Percentiles rank a stretch among this genome's conserved stretches.
These are phyloP conservation scores for Meredithiella fracta DNA, from an alignment of 2,329 filamentous ascomycete genomes.

Conservation along the genomic window DNA sequence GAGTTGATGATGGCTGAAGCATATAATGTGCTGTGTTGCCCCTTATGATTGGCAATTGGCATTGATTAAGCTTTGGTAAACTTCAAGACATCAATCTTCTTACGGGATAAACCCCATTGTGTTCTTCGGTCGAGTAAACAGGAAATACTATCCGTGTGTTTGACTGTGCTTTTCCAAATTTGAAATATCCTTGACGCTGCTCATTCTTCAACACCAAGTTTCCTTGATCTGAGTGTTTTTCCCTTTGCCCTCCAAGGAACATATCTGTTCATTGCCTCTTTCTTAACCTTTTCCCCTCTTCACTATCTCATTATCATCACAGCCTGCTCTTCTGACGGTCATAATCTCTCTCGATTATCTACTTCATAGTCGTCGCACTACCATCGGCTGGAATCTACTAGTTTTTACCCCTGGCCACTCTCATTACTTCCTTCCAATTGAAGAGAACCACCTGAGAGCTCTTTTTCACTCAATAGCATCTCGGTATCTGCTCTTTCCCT, in stretches of 20 bases:
- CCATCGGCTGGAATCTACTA: too few relatives aligned
- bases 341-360: too few relatives aligned
- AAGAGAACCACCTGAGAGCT: neutral
- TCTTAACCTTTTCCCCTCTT: neutral
- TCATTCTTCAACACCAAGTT: neutral
- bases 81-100: neutral
- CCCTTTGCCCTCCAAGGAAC: neutral
- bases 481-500: neutral
- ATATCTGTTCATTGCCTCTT: neutral
- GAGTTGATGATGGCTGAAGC: neutral
- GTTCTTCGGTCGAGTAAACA: neutral
- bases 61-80: neutral
- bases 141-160: neutral
- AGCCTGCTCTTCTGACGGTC: too few relatives aligned
- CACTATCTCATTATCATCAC: neutral
- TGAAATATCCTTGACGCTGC: neutral
- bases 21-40: neutral
- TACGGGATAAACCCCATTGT: neutral
- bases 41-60: too few relatives aligned
- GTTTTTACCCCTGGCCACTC: too few relatives aligned
- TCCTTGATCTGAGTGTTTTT: neutral
- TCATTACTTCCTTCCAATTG: neutral
- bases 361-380: too few relatives aligned
- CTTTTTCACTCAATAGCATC: neutral
- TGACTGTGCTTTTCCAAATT: neutral